Evolutionary conservation across 2,329 filamentous ascomycete genomes (phyloP), one percentile per base, ranked within the genome.

Genomic region (Colletotrichum somersetense): DNA sequence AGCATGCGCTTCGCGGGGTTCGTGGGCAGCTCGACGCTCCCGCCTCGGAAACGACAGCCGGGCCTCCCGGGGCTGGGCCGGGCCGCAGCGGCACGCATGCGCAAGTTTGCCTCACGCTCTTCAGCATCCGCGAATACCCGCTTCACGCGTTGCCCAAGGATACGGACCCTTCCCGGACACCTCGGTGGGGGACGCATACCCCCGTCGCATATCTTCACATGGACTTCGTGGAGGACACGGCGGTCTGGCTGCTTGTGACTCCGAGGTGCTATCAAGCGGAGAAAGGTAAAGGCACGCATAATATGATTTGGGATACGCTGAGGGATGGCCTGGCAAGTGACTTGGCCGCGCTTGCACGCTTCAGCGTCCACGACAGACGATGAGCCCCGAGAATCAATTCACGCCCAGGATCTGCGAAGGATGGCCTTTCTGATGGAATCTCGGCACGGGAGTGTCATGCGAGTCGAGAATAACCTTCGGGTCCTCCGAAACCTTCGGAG

Each of bases 401-500:
- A 68, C 58, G 65, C 58, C 18, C 42, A 44, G 38, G 65, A 68
- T 35, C 58, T 71, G 26, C 68, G 65, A 2, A 50, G 57, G 7
- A 71, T 71, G 65, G 65, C 68, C 20, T 68, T 62, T 38, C 44
- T 71, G 12, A 71, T 68, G 65, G 58, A 68, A 53, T 53, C 52
- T 23, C 58, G 65, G 42, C 58, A 68, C 38, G 42, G 53, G 11
- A 58, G 57, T 53, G 58, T 46, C 26, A 62, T 68, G 52, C 38
- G 26, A 30, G 58, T 63, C 38, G 65, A 71, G 16, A 62, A 58
- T 46, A 71, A 71, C 57, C 57, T 68, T 33, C 40, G 42, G 26
- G 68, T 58, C n/a, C 57, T 68, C n/a, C 65, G 52, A 26, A 26
- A 52, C 10, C 68, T 71, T n/a, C 68, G n/a, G 30, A 42, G 30